These are phyloP conservation scores for Puccinia coronata DNA, from an alignment of 1,284 basidiomycete species.

Conservation along the genomic window DNA sequence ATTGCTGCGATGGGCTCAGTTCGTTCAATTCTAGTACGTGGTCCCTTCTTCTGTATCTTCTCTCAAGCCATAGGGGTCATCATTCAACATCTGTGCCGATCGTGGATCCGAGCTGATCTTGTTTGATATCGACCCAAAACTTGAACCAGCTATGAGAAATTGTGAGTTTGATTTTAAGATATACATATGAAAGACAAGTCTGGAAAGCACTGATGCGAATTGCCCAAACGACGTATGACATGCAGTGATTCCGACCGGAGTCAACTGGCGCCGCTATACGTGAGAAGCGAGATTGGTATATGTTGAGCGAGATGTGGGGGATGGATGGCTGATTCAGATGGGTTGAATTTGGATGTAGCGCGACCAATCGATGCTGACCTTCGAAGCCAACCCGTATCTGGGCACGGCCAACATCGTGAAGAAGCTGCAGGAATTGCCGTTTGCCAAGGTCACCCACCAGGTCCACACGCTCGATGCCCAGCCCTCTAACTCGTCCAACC, in stretches of 20 bases:
- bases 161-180: constrained; percentile 8
- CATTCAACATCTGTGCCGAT: neutral
- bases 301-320: neutral
- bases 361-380: constrained; percentile 81
- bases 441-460: constrained; percentile 77
- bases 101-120: neutral
- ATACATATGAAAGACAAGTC: too few relatives aligned
- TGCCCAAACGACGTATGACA: neutral
- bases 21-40: constrained; percentile 45
- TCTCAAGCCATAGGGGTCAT: neutral
- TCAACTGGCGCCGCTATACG: constrained; percentile 57
- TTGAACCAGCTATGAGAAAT: constrained; percentile 34
- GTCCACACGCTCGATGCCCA: constrained; percentile 85
- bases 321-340: neutral
- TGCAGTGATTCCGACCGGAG: constrained; percentile 57
- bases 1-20: neutral
- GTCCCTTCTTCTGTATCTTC: neutral
- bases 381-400: constrained; percentile 70
- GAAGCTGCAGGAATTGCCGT: constrained; percentile 83
- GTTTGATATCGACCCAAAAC: neutral
- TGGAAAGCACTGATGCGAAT: neutral
- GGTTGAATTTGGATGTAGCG: constrained; percentile 61
- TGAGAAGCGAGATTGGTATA: constrained; percentile 33
- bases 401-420: constrained; percentile 70
- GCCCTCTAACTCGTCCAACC: constrained; percentile 69